Conservation (phyloP, 179 eudicot species). For the Beta corolliflora region DNA sequence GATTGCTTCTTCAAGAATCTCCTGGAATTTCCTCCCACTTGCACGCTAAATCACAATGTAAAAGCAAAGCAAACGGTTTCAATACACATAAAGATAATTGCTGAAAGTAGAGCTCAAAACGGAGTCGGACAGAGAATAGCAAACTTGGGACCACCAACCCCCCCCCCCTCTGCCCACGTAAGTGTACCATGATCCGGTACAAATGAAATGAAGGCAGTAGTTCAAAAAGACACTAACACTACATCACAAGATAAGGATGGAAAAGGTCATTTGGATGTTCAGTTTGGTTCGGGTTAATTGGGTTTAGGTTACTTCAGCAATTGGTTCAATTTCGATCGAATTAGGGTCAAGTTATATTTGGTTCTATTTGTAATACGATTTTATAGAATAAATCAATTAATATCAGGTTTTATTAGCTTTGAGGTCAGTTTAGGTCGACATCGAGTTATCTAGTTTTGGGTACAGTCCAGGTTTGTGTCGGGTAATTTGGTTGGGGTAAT, state of each 20-base stretch:
- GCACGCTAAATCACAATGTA: constrained; percentile 46
- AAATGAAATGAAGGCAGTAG: neutral
- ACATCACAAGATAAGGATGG: neutral
- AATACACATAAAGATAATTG: neutral
- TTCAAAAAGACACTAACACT: neutral
- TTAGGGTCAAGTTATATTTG: neutral
- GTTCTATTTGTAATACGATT: neutral
- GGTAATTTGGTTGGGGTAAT: neutral
- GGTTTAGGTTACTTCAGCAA: neutral
- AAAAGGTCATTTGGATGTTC: neutral
- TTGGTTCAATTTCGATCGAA: neutral
- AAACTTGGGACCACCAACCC: neutral
- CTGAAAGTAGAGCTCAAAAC: neutral
- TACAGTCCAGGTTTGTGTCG: neutral
- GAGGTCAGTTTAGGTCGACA: neutral
- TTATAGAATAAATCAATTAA: no score
- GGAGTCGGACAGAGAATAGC: neutral
- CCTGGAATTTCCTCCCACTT: constrained; percentile 85
- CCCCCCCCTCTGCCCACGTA: neutral
- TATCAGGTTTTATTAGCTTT: no score
- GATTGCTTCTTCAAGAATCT: constrained; percentile 88
- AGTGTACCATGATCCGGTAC: neutral
- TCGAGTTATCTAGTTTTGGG: neutral
- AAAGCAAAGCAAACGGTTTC: neutral
- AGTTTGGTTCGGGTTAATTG: neutral